Conservation (phyloP, 1,284 basidiomycete species). For the Trichosporon asahii region DNA sequence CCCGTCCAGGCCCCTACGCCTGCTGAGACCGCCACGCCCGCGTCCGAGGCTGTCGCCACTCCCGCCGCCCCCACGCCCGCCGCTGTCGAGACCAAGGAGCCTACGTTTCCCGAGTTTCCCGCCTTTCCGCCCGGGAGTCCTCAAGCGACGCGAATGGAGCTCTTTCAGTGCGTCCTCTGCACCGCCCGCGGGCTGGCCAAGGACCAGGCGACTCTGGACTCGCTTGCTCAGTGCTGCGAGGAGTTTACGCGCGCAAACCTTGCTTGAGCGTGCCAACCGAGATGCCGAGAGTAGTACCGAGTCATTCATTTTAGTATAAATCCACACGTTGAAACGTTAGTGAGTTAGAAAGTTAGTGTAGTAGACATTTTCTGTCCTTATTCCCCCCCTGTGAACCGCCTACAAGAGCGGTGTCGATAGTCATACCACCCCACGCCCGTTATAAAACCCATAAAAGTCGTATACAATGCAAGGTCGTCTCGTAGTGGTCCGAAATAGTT, state of each 20-base stretch:
- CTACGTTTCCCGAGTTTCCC: not conserved
- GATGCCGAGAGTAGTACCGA: not conserved
- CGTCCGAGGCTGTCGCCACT: not conserved
- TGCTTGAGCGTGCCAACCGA: not conserved
- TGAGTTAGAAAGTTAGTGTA: not conserved
- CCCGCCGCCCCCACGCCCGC: not conserved
- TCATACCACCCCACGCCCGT: not conserved
- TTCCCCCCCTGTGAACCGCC: not conserved
- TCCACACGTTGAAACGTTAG: not conserved
- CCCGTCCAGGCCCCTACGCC: not conserved
- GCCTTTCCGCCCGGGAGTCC: not conserved
- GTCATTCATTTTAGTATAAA: slow-evolving; percentile 7
- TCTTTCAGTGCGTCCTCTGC: slow-evolving; percentile 8
- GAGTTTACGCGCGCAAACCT: slow-evolving; percentile 1
- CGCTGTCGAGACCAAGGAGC: not conserved
- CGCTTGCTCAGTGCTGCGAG: not conserved
- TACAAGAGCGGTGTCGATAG: not conserved
- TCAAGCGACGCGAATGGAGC: not conserved
- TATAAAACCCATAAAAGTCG: not conserved
- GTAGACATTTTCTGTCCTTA: not conserved
- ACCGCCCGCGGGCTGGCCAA: not conserved
- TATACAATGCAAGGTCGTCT: not conserved
- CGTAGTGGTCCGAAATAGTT: not conserved
- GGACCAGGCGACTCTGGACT: slow-evolving; percentile 2
- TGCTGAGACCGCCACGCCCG: not conserved